These are phyloP conservation scores for Puccinia coronata DNA, from an alignment of 1,284 basidiomycete genomes.

Conservation along the genomic window DNA sequence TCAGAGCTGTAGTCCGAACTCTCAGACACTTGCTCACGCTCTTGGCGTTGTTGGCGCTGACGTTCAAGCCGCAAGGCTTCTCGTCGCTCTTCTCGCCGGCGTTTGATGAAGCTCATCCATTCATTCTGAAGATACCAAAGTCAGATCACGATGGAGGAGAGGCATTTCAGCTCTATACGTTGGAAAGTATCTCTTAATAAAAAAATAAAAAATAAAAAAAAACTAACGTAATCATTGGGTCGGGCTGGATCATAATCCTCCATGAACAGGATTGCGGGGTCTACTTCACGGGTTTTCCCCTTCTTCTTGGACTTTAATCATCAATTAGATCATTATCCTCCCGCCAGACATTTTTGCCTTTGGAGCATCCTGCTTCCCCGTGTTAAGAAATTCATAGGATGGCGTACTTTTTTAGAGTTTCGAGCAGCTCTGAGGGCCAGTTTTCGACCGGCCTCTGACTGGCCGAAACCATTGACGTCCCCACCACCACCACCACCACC, in stretches of 20 bases:
- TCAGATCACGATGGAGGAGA: background rate
- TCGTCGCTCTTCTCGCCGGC: slow-evolving; percentile 41
- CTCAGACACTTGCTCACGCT: slow-evolving; percentile 43
- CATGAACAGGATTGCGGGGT: slow-evolving; percentile 49
- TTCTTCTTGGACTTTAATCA: slow-evolving; percentile 50
- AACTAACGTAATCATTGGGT: slow-evolving; percentile 50
- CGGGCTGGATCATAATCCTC: slow-evolving; percentile 50
- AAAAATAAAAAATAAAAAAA: background rate
- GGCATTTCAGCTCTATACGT: background rate
- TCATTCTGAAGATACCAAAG: slow-evolving; percentile 29
- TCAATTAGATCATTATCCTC: slow-evolving; percentile 30
- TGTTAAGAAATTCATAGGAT: slow-evolving; percentile 18
- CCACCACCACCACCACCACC: no score
- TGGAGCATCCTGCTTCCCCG: background rate
- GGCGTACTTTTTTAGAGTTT: slow-evolving; percentile 50
- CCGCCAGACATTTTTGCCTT: background rate
- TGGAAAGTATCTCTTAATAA: background rate
- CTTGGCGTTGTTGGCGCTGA: slow-evolving; percentile 44
- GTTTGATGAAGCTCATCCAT: slow-evolving; percentile 49
- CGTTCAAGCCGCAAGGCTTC: slow-evolving; percentile 49
- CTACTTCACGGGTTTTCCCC: slow-evolving; percentile 50
- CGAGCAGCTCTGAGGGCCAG: slow-evolving; percentile 45
- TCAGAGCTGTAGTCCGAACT: slow-evolving; percentile 47
- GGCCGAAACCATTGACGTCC: slow-evolving; percentile 48
- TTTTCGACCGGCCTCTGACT: slow-evolving; percentile 48